phyloP scores from a whole-genome alignment of 257 asterid species.

The Gynochthodes officinalis region DNA sequence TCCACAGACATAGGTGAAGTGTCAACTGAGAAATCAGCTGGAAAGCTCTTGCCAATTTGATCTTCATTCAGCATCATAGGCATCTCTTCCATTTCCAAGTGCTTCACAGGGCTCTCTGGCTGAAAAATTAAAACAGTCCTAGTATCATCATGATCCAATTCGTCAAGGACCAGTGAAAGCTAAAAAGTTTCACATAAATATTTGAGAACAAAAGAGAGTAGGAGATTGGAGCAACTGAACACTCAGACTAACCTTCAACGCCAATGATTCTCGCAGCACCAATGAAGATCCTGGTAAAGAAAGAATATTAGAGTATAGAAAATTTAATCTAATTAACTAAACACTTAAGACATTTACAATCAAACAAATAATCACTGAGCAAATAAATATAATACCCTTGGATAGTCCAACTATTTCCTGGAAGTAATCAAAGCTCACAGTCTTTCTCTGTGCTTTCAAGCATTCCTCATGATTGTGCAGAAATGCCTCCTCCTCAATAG shows the following conservation, averaged over 20 bases:
- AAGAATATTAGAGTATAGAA: not conserved
- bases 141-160: too few relatives aligned
- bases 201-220: slow-evolving; percentile 5
- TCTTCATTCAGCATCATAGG: slow-evolving; percentile 26
- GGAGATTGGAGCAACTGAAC: not conserved
- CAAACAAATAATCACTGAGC: not conserved
- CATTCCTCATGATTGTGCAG: slow-evolving; percentile 81
- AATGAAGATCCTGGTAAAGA: slow-evolving; percentile 24
- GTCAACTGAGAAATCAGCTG: slow-evolving; percentile 20
- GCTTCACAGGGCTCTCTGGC: slow-evolving; percentile 35
- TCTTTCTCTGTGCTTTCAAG: slow-evolving; percentile 52
- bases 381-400: slow-evolving; percentile 34
- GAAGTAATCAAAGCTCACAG: slow-evolving; percentile 48
- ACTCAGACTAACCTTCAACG: slow-evolving; percentile 37
- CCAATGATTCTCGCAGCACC: slow-evolving; percentile 28
- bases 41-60: slow-evolving; percentile 18
- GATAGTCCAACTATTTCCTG: slow-evolving; percentile 64
- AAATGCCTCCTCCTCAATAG: slow-evolving; percentile 52
- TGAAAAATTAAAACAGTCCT: slow-evolving; percentile 7
- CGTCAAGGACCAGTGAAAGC: not conserved
- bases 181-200: not conserved
- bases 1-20: slow-evolving; percentile 51
- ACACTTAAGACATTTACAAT: not conserved
- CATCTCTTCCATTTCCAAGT: slow-evolving; percentile 50
- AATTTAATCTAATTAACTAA: slow-evolving; percentile 1